Base-by-base conservation (phyloP, 1,284 basidiomycete genomes). In the Cystobasidium pallidum region DNA sequence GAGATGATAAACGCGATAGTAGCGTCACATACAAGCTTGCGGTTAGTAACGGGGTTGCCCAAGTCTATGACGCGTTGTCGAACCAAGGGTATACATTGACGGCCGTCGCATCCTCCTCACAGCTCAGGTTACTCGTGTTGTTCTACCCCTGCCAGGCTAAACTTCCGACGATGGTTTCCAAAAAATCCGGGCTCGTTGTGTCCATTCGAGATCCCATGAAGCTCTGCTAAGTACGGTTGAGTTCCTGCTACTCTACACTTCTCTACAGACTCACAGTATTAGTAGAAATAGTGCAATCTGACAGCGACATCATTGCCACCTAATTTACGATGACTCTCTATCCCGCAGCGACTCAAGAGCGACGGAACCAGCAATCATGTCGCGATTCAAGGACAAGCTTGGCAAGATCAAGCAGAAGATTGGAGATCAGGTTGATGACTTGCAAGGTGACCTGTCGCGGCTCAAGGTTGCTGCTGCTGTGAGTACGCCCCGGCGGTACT, bases 381-480 rank as follows among this genome's bases (percentile, higher is more conserved):
- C 63, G 43, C 21, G 36, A 17, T 7, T 65, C 47, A 49, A 49
- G 63, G 36, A 10, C 24, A 49, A 51, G 63, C 26, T 66, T 17
- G 51, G 51, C 28, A 66, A 66, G 65, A 39, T 66, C 39, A 51
- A 52, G 28, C 30, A 32, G 26, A 70, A 62, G 52, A 55, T 58
- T 26, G 36, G 54, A 26, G 52, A 67, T 28, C 34, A 28, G 19
- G 58, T 70, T 10, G 67, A 61, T 36, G 58, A 62, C 17, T 13
- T 70, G 39, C 67, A 70, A 24, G 67, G 54, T 17, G 67, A 62
- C 41, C 43, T 70, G 19, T 19, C 57, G 26, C 49, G 67, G 49
- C 45, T 70, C n/a, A 54, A 54, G n/a, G 36, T 62, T 17, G 67
- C 67, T 51, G 67, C 67, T 30, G 30, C 58, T 43, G 67, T 62